phyloP scores from a whole-genome alignment of 345 rosid genomes.

The Rhizophora mangle region DNA sequence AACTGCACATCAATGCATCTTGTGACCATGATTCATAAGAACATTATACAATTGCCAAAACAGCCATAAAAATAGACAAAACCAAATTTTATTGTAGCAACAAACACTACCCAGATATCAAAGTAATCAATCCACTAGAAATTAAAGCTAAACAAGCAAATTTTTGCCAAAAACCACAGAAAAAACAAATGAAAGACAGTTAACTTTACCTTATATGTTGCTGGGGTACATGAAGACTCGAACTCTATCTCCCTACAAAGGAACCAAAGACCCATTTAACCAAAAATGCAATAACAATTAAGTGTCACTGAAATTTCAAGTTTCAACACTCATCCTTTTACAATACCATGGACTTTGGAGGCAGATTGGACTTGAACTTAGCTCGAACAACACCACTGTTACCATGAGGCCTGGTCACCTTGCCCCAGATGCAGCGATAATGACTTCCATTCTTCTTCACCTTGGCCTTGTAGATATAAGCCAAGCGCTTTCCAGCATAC shows the following conservation, averaged over 20 bases:
- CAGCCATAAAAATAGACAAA: not conserved
- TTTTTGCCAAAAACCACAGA: not conserved
- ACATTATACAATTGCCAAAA: not conserved
- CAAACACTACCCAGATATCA: not conserved
- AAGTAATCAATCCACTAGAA: not conserved
- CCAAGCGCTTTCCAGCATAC: conserved; percentile 88
- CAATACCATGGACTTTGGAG: conserved; percentile 83
- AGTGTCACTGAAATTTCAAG: not conserved
- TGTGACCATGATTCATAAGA: not conserved
- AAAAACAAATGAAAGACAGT: not conserved
- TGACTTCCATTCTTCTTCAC: conserved; percentile 76
- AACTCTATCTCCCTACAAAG: conserved; percentile 66
- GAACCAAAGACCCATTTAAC: not conserved
- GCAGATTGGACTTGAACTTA: conserved; percentile 81
- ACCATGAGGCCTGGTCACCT: conserved; percentile 85
- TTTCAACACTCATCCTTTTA: not conserved
- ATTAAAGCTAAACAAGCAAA: not conserved
- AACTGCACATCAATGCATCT: no score
- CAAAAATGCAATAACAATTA: not conserved
- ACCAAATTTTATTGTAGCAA: not conserved
- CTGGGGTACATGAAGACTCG: conserved; percentile 97
- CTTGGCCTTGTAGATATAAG: conserved; percentile 90
- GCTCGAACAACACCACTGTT: conserved; percentile 92
- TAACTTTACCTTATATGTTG: conserved; percentile 66
- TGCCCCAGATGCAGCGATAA: conserved; percentile 96